These are phyloP conservation scores for Bruguiera gymnorhiza DNA, from an alignment of 345 rosid species.

Conservation along the genomic window DNA sequence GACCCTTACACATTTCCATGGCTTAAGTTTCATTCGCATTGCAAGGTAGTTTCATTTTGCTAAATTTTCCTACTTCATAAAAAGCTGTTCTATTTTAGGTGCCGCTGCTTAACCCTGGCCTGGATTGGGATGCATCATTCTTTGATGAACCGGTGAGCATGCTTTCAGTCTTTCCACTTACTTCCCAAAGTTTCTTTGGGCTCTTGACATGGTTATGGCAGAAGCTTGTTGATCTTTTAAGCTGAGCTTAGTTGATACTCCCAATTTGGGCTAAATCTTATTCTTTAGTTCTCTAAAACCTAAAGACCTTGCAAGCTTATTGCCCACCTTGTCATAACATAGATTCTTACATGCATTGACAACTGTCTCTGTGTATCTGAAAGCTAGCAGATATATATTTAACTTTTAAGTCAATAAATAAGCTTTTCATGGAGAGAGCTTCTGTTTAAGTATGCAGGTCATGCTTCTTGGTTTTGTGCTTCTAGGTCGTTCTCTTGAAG, in stretches of 20 bases:
- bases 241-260: neutral
- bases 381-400: conserved; percentile 7
- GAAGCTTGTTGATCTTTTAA: neutral
- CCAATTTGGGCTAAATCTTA: neutral
- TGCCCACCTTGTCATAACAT: neutral
- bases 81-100: conserved; percentile 40
- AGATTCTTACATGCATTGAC: neutral
- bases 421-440: conserved; percentile 45
- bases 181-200: conserved; percentile 3
- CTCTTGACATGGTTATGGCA: conserved; percentile 6
- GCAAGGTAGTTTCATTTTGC: neutral
- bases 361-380: neutral
- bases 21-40: conserved; percentile 9
- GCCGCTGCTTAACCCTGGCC: conserved; percentile 79
- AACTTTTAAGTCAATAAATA: neutral
- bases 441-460: conserved; percentile 82
- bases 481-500: conserved; percentile 92
- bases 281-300: neutral
- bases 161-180: conserved; percentile 27
- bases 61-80: conserved; percentile 7
- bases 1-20: conserved; percentile 18
- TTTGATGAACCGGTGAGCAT: conserved; percentile 94
- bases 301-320: neutral
- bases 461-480: conserved; percentile 99
- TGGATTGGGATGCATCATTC: conserved; percentile 89